These are phyloP conservation scores for Dacryopinax spathularia DNA, from an alignment of 768 basidiomycete species.

Conservation along the genomic window DNA sequence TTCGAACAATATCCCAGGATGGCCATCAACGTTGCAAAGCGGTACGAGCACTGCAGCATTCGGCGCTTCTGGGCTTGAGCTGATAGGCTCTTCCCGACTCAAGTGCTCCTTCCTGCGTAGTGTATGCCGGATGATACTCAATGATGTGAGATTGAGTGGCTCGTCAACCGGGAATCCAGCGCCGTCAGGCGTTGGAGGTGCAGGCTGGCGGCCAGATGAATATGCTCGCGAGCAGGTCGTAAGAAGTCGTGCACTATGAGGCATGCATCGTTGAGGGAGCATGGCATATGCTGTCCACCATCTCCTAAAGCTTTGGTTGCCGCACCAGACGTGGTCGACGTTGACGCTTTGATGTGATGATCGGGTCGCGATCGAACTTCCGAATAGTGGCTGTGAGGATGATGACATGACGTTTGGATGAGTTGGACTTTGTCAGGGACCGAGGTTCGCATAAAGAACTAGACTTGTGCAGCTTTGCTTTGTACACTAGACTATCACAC, in stretches of 20 bases:
- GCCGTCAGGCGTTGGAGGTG: background rate
- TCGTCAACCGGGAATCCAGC: background rate
- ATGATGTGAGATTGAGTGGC: background rate
- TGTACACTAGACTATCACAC: background rate
- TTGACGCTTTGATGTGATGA: background rate
- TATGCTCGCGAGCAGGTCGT: background rate
- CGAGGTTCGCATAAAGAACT: background rate
- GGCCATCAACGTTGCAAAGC: conserved; percentile 54
- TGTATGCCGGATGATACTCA: background rate
- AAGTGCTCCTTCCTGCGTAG: background rate
- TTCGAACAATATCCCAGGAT: conserved; percentile 57
- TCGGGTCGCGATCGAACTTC: background rate
- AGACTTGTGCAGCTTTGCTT: background rate
- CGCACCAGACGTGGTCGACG: background rate
- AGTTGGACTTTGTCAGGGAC: background rate
- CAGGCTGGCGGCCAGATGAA: background rate
- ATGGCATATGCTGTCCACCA: background rate
- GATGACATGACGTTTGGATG: background rate
- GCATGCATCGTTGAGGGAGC: background rate
- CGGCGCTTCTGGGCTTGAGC: background rate
- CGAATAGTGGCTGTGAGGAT: background rate
- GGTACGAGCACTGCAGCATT: conserved; percentile 60
- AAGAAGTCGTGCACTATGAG: background rate
- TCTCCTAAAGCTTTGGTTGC: background rate
- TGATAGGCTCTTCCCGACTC: background rate